These are phyloP conservation scores for Cutaneotrichosporon cyanovorans DNA, from an alignment of 1,284 basidiomycete species.

Conservation along the genomic window DNA sequence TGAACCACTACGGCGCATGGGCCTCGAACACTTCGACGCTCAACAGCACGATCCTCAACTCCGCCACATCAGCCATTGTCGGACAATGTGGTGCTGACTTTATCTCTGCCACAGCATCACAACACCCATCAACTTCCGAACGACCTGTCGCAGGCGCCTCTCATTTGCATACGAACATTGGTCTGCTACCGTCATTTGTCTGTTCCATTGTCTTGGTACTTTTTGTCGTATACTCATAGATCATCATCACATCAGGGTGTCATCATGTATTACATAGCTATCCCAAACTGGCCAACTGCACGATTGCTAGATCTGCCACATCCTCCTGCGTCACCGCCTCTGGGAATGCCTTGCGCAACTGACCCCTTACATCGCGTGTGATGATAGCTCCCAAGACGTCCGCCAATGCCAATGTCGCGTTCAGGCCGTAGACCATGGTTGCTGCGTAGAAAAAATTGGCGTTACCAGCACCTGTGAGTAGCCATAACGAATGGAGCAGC, in stretches of 20 bases:
- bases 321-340: no score
- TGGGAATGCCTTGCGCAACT: background rate
- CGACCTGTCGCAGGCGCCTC: no score
- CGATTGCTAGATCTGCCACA: background rate
- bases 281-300: slow-evolving; percentile 10
- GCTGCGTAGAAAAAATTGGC: slow-evolving; percentile 98
- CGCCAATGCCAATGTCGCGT: slow-evolving; percentile 71
- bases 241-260: no score
- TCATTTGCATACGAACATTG: no score
- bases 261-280: background rate
- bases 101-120: slow-evolving; percentile 7
- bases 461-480: slow-evolving; percentile 85
- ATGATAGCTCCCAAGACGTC: slow-evolving; percentile 65
- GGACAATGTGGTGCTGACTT: slow-evolving; percentile 31
- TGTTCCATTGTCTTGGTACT: background rate
- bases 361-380: background rate
- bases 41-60: slow-evolving; percentile 29
- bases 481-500: slow-evolving; percentile 86
- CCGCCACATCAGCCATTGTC: slow-evolving; percentile 30
- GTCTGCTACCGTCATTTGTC: background rate
- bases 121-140: no score
- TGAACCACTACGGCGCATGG: slow-evolving; percentile 27
- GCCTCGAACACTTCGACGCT: slow-evolving; percentile 25
- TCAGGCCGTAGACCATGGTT: slow-evolving; percentile 85
- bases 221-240: no score